Evolutionary conservation across 2,329 filamentous ascomycete species (phyloP).

Genomic region (Penicillium hordei): DNA sequence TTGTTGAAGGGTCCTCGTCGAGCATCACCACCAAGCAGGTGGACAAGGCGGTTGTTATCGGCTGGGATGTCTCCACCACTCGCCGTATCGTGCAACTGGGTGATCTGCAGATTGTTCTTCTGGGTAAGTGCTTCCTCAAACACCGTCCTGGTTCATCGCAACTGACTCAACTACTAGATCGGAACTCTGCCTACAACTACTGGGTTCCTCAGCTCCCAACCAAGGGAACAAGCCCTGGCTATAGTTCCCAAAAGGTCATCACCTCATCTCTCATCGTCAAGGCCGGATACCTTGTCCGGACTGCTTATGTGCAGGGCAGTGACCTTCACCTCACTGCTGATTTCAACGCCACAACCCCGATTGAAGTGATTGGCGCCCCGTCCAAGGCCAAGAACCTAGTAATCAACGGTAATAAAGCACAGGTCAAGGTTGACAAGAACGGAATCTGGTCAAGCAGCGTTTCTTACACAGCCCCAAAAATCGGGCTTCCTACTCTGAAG

Average conservation of each 20-base stretch:
- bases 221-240: slow-evolving; percentile 30
- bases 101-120: slow-evolving; percentile 56
- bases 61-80: slow-evolving; percentile 58
- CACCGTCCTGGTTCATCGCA: not conserved
- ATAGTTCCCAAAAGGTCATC: slow-evolving; percentile 30
- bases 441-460: slow-evolving; percentile 55
- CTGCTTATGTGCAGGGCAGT: slow-evolving; percentile 55
- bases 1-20: slow-evolving; percentile 36
- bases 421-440: slow-evolving; percentile 43
- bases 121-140: slow-evolving; percentile 39
- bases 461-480: slow-evolving; percentile 50
- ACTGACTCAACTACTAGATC: slow-evolving; percentile 47
- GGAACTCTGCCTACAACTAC: slow-evolving; percentile 47
- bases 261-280: slow-evolving; percentile 43
- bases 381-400: slow-evolving; percentile 56
- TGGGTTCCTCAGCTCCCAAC: slow-evolving; percentile 44
- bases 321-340: slow-evolving; percentile 67
- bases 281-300: slow-evolving; percentile 46
- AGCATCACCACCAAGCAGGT: slow-evolving; percentile 33
- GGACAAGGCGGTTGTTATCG: slow-evolving; percentile 36
- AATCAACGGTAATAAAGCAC: slow-evolving; percentile 58
- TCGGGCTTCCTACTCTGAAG: slow-evolving; percentile 59
- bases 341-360: slow-evolving; percentile 65
- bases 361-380: slow-evolving; percentile 68
- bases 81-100: slow-evolving; percentile 42